phyloP scores from a whole-genome alignment of 768 basidiomycete genomes.

The Fomitopsis serialis region DNA sequence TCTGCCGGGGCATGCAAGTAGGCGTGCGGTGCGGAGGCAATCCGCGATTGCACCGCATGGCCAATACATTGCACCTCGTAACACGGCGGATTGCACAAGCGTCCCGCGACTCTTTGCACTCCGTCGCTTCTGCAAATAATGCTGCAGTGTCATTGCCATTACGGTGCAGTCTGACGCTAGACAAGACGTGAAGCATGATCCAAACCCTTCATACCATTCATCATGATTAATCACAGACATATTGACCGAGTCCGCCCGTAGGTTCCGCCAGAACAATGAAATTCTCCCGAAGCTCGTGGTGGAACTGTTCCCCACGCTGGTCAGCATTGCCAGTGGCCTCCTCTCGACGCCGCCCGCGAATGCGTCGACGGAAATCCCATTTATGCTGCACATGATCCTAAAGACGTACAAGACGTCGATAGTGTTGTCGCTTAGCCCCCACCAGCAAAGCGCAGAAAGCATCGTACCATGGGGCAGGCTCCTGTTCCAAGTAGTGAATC shows the following conservation, averaged over 20 bases:
- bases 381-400: slow-evolving; percentile 80
- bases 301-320: slow-evolving; percentile 70
- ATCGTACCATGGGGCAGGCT: slow-evolving; percentile 87
- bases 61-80: not conserved
- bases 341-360: slow-evolving; percentile 54
- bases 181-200: too few species aligned
- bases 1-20: too few species aligned
- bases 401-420: slow-evolving; percentile 85
- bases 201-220: too few species aligned
- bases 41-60: not conserved
- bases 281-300: slow-evolving; percentile 53
- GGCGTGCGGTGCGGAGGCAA: not conserved
- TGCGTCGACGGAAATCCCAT: slow-evolving; percentile 67
- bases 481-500: slow-evolving; percentile 73
- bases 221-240: not conserved
- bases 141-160: not conserved
- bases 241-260: slow-evolving; percentile 19
- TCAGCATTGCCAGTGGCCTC: slow-evolving; percentile 67
- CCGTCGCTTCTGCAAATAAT: not conserved
- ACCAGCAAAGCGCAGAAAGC: slow-evolving; percentile 71
- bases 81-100: not conserved
- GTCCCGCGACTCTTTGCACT: not conserved
- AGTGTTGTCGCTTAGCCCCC: slow-evolving; percentile 61
- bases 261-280: slow-evolving; percentile 65
- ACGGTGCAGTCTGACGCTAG: too few species aligned